These are phyloP conservation scores for Trichoderma citrinoviride DNA, from an alignment of 2,329 filamentous ascomycete genomes.

Conservation along the genomic window DNA sequence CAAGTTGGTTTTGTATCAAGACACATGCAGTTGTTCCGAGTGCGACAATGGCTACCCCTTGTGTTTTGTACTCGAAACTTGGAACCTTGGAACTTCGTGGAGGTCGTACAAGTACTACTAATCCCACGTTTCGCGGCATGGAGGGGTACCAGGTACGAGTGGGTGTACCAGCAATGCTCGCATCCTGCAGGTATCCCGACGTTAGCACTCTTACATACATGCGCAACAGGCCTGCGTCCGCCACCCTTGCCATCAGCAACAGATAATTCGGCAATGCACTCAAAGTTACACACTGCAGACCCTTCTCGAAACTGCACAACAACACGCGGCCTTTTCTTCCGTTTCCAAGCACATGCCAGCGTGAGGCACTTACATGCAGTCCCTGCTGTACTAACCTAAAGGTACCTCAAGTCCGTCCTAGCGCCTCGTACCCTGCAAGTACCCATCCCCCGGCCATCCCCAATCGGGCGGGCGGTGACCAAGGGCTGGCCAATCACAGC, in stretches of 20 bases:
- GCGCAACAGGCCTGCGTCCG: neutral
- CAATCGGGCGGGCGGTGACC: neutral
- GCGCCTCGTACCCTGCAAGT: neutral
- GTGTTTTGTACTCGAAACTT: too few species aligned
- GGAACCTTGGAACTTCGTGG: too few species aligned
- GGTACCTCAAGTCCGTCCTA: neutral
- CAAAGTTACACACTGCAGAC: neutral
- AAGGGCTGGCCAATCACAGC: slow-evolving; percentile 19
- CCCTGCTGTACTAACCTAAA: neutral
- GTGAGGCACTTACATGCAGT: too few species aligned
- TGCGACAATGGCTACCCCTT: neutral
- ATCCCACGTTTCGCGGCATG: neutral
- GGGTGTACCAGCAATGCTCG: neutral
- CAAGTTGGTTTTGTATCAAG: neutral
- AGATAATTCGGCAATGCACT: neutral
- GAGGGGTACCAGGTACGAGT: neutral
- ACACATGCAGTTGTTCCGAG: neutral
- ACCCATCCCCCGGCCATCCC: neutral
- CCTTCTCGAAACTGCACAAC: neutral
- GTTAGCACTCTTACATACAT: neutral
- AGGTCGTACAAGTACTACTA: too few species aligned
- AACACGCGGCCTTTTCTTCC: neutral
- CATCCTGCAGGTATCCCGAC: neutral
- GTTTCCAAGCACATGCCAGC: neutral
- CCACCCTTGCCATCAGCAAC: neutral